Conservation (phyloP, 2,329 filamentous ascomycete genomes). For the Stenocarpella maydis region DNA sequence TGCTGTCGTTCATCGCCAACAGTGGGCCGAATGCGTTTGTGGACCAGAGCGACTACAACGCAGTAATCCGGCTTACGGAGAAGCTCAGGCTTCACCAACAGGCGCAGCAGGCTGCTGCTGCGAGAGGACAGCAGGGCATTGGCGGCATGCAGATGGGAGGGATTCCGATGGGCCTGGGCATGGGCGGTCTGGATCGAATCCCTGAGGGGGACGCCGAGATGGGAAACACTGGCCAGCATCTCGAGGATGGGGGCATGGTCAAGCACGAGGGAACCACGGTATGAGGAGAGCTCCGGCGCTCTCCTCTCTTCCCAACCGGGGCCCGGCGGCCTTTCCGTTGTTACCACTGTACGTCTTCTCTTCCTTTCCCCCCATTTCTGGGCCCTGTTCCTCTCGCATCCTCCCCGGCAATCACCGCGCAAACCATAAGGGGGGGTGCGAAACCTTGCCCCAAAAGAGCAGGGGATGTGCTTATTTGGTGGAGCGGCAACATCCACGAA, state of each 20-base stretch:
- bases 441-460: too few relatives aligned
- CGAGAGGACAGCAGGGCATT: slow-evolving; percentile 30
- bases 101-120: slow-evolving; percentile 42
- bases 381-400: background rate
- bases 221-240: slow-evolving; percentile 46
- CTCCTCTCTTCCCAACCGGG: background rate
- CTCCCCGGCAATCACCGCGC: background rate
- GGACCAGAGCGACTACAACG: slow-evolving; percentile 79
- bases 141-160: slow-evolving; percentile 37
- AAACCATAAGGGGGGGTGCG: background rate
- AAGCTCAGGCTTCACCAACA: slow-evolving; percentile 77
- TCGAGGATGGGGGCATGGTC: slow-evolving; percentile 38
- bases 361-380: background rate
- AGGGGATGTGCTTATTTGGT: background rate
- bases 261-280: slow-evolving; percentile 49
- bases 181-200: slow-evolving; percentile 63
- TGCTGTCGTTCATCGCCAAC: slow-evolving; percentile 82
- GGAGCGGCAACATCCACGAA: slow-evolving; percentile 19
- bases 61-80: slow-evolving; percentile 83
- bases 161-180: slow-evolving; percentile 39
- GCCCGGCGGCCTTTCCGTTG: slow-evolving; percentile 1
- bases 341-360: slow-evolving; percentile 22
- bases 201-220: slow-evolving; percentile 66
- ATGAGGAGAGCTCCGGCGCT: slow-evolving; percentile 34
- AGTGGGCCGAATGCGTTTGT: slow-evolving; percentile 71